A percentile compares a stretch with the other conserved stretches of the same genome.
Evolutionary conservation across 495 filamentous ascomycete genomes (phyloP).

Genomic region (Trichoderma orchidacearum): DNA sequence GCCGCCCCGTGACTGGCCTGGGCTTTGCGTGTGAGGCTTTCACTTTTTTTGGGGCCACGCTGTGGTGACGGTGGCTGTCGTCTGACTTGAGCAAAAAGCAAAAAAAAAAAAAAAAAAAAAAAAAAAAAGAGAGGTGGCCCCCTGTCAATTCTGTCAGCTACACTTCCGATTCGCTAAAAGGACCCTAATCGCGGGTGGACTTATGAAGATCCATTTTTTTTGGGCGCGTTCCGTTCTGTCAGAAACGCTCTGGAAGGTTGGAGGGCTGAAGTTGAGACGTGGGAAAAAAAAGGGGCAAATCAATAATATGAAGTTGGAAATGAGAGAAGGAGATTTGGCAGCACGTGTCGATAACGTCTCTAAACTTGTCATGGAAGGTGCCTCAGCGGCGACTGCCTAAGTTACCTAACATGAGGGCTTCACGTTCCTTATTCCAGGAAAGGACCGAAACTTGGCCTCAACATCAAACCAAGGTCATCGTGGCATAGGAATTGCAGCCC

Average conservation of each 20-base stretch:
- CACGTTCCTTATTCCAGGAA: too few relatives aligned
- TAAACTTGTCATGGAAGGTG: neutral
- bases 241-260: neutral
- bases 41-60: neutral
- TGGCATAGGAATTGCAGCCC: neutral
- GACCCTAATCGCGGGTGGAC: neutral
- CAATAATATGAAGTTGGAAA: neutral
- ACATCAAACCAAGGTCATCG: neutral
- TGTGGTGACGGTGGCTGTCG: neutral
- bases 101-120: too few relatives aligned
- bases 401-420: too few relatives aligned
- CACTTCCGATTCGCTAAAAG: neutral
- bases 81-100: neutral
- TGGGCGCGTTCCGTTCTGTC: neutral
- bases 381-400: too few relatives aligned
- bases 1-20: neutral
- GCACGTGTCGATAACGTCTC: neutral
- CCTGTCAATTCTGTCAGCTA: neutral
- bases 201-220: neutral
- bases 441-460: too few relatives aligned
- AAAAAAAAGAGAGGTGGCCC: neutral
- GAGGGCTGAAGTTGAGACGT: neutral
- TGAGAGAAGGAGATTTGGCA: neutral
- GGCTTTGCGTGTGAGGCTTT: neutral
- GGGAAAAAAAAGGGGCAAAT: neutral